Base-by-base conservation (phyloP, 768 basidiomycete species). In the Gautieria morchelliformis region DNA sequence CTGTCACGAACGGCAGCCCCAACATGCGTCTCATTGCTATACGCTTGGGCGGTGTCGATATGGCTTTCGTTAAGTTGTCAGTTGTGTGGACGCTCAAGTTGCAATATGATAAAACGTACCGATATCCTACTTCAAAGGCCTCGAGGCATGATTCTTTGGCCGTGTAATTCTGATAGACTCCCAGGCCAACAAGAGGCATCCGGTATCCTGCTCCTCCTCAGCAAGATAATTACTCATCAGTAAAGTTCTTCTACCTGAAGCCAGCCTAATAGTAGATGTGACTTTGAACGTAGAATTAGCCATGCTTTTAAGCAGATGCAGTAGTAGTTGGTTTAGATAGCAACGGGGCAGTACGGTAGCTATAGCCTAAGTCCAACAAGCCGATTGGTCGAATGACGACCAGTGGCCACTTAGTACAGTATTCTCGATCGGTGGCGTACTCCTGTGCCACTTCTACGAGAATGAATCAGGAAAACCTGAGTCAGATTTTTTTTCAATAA, bases 21-120 rank as follows among this genome's bases (percentile, higher is more conserved):
- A 30, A 75, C 72, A 41, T 64, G 69, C 14, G 68, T 64, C 56
- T 75, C 74, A 40, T 71, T 77, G 15, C 58, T 51, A 53, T 75
- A 73, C 46, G 54, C 70, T 22, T 67, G 66, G n/a, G 66, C 66
- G 17, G 64, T 64, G 53, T 67, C 66, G 24, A 67, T 30, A 32
- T 64, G 64, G 39, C 56, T 59, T 5, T 15, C 40, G 15, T 22
- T 9, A 19, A 14, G 14, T 14, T 37, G 45, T 33, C 17, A 40
- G 42, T 17, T 33, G 30, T 52, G 19, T 19, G 30, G 50, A 10
- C n/a, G 8, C n/a, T n/a, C 8, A 50, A 19, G 11, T 19, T 46
- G 22, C 10, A 20, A 46, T 6, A 6, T 5, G 20, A 20, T 17
- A 7, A 20, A 32, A 37, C 58, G 12, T 32, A 59, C 58, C 58